Conservation (phyloP, 768 basidiomycete genomes). For the Phallus indusiatus region DNA sequence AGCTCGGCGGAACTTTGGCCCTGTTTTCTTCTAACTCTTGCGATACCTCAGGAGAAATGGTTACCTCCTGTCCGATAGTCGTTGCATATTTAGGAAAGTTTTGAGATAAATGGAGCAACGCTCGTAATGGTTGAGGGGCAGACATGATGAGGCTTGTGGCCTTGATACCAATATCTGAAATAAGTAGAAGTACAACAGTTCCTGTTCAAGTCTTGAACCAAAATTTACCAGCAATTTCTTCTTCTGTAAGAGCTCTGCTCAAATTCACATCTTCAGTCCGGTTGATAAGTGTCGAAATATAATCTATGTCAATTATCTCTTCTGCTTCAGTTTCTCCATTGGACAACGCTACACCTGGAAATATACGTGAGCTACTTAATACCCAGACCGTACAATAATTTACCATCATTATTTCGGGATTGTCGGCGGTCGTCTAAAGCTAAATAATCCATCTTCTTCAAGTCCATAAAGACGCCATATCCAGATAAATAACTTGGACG, state of each 20-base stretch:
- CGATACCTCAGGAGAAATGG: constrained; percentile 37
- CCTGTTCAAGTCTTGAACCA: not conserved
- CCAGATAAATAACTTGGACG: constrained; percentile 55
- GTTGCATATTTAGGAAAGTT: constrained; percentile 86
- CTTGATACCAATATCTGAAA: constrained; percentile 58
- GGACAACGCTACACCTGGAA: not conserved
- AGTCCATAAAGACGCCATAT: constrained; percentile 83
- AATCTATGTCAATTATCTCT: constrained; percentile 22
- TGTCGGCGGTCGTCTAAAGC: constrained; percentile 73
- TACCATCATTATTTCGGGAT: constrained; percentile 1
- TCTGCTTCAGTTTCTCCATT: not conserved
- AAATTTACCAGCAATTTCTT: constrained; percentile 46
- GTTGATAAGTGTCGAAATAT: constrained; percentile 30
- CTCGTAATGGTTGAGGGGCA: constrained; percentile 43
- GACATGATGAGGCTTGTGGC: constrained; percentile 66
- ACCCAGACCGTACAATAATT: not conserved
- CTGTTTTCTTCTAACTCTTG: constrained; percentile 53
- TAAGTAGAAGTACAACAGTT: not conserved
- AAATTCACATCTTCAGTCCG: not conserved
- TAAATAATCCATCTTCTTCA: constrained; percentile 97
- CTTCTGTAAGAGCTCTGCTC: constrained; percentile 36
- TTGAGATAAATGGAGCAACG: constrained; percentile 63
- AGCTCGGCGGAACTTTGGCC: constrained; percentile 39
- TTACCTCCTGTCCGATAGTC: constrained; percentile 61
- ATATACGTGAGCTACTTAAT: not conserved